These are phyloP conservation scores for Extremus antarcticus DNA, from an alignment of 495 filamentous ascomycete genomes.

Conservation along the genomic window DNA sequence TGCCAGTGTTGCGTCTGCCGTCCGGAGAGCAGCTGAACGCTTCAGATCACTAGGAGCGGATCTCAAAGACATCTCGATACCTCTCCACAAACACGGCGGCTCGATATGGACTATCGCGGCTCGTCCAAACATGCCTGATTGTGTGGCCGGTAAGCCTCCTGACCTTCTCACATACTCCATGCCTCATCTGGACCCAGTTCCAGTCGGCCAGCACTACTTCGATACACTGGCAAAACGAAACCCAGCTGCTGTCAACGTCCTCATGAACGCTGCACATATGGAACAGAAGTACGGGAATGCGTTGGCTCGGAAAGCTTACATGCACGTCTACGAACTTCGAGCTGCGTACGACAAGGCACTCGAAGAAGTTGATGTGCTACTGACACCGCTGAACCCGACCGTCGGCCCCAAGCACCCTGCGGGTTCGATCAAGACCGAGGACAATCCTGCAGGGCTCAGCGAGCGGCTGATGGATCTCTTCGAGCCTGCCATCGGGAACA, in stretches of 20 bases:
- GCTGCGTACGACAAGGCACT: constrained; percentile 39
- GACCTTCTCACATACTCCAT: constrained; percentile 34
- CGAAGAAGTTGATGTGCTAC: constrained; percentile 35
- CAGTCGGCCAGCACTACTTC: constrained; percentile 33
- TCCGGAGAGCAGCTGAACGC: constrained; percentile 35
- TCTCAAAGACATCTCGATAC: constrained; percentile 42
- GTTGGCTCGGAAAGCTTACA: constrained; percentile 18
- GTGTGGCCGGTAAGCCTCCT: constrained; percentile 32
- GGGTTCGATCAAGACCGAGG: constrained; percentile 1
- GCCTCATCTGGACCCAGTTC: constrained; percentile 32
- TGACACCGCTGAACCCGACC: constrained; percentile 35
- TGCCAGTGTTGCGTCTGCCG: constrained; percentile 31
- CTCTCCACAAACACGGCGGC: constrained; percentile 39
- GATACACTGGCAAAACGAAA: constrained; percentile 19
- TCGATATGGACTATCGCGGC: constrained; percentile 42
- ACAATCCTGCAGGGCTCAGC: constrained; percentile 13
- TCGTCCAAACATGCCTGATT: constrained; percentile 36
- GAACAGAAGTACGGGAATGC: constrained; percentile 27
- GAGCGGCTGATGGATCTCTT: constrained; percentile 19
- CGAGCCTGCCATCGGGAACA: constrained; percentile 32
- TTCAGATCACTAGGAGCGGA: constrained; percentile 42
- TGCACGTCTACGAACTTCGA: constrained; percentile 34
- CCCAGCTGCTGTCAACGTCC: constrained; percentile 11
- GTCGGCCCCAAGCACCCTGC: constrained; percentile 27
- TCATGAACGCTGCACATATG: constrained; percentile 23